A percentile compares a stretch with the other conserved stretches of the same genome.
phyloP scores from a whole-genome alignment of 495 filamentous ascomycete species.

The Xylaria venustula region DNA sequence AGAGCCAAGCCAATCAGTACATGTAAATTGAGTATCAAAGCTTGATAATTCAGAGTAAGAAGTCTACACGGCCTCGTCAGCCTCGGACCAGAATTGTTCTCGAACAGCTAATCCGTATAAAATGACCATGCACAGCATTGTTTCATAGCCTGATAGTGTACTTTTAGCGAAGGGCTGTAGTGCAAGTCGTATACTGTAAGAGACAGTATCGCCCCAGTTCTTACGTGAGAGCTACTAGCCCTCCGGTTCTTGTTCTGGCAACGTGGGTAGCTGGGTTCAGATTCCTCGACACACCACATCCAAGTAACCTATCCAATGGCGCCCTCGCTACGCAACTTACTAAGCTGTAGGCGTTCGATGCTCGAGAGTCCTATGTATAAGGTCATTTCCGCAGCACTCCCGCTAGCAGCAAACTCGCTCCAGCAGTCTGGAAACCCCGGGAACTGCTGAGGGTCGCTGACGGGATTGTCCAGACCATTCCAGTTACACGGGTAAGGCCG shows the following conservation, averaged over 20 bases:
- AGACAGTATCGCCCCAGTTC: background rate
- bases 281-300: background rate
- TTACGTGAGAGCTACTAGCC: slow-evolving; percentile 4
- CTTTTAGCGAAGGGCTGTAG: too few relatives aligned
- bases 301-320: background rate
- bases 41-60: too few relatives aligned
- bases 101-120: too few relatives aligned
- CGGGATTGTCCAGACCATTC: background rate
- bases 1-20: too few relatives aligned
- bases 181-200: background rate
- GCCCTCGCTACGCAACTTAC: background rate
- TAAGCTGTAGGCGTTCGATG: too few relatives aligned
- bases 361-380: background rate
- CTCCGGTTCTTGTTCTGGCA: background rate
- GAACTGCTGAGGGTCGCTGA: background rate
- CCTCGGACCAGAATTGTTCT: too few relatives aligned
- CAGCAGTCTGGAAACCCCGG: background rate
- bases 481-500: background rate
- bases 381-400: background rate
- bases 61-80: too few relatives aligned
- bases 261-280: slow-evolving; percentile 6
- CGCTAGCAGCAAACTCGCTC: slow-evolving; percentile 1
- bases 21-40: too few relatives aligned
- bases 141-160: too few relatives aligned
- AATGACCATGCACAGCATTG: too few relatives aligned